Base-by-base conservation (phyloP, 2,329 filamentous ascomycete genomes). In the Bipolaris zeicola region DNA sequence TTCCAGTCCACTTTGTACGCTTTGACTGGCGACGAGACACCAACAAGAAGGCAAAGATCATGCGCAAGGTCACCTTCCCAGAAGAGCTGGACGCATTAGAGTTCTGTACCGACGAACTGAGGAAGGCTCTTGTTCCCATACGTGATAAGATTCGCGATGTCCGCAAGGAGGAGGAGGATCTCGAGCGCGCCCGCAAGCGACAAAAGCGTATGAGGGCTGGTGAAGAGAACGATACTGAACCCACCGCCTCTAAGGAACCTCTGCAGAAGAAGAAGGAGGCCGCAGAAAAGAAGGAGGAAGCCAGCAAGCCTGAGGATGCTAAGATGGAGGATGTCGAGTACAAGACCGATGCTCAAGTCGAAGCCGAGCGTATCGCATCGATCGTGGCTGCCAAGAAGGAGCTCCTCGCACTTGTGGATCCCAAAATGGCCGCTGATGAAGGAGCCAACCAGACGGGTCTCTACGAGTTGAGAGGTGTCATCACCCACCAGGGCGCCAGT, bases 41-140 rank as follows among this genome's bases (percentile, higher is more conserved):
- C 3, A 89, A 96, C 77, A 98, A 98, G 82, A 99, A 99, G 83
- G 93, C 94, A 65, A 99, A 99, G 84, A 99, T 99, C 68, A 94
- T 99, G 91, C 91, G 93, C 74, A 99, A 98, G 79, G 95, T 99
- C 55, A 94, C 92, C 0, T 99, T 99, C 74, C 94, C 94, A 6
- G 88, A 91, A 48, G 95, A 99, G 77, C 82, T 99, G 33, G 95
- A 99, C 70, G 87, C 91, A 37, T 88, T 96, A 20, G 95, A 99
- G 74, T 97, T 96, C 78, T 99, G 95, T 77, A 94, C 93, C 11
- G 93, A 98, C 24, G 89, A 95, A 50, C 82, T 99, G 61, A 89
- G 87, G 76, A 88, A 89, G 72, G 86, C 90, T 66, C 83, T 99
- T 42, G 81, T 97, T 44, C 96, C 95, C 1, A 89, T 99, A n/a